phyloP scores from a whole-genome alignment of 2,329 filamentous ascomycete genomes.

The Alternaria ethzedia region DNA sequence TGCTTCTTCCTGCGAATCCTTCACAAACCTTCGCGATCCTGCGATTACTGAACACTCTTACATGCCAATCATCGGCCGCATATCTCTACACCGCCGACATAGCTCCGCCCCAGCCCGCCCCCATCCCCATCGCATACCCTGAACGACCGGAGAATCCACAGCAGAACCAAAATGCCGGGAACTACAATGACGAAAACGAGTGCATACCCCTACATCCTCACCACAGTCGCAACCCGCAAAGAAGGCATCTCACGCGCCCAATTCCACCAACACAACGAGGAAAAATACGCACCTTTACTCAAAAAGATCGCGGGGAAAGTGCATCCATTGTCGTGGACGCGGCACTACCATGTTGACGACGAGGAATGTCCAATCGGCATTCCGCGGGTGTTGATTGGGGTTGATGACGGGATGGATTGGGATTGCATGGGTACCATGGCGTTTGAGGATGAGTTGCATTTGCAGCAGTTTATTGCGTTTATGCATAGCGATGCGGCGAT shows the following conservation, averaged over 20 bases:
- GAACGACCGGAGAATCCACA: background rate
- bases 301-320: slow-evolving; percentile 18
- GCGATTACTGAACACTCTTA: background rate
- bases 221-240: slow-evolving; percentile 20
- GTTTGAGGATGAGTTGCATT: slow-evolving; percentile 26
- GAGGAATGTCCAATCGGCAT: slow-evolving; percentile 18
- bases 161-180: background rate
- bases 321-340: slow-evolving; percentile 26
- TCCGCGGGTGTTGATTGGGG: slow-evolving; percentile 14
- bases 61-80: background rate
- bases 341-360: slow-evolving; percentile 22
- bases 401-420: slow-evolving; percentile 22
- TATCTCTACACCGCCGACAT: background rate
- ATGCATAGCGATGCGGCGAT: slow-evolving; percentile 22
- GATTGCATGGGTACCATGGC: slow-evolving; percentile 27
- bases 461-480: slow-evolving; percentile 27
- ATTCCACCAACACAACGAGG: slow-evolving; percentile 24
- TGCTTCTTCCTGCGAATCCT: too few relatives aligned
- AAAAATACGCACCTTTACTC: slow-evolving; percentile 14
- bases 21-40: background rate
- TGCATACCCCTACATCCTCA: slow-evolving; percentile 21
- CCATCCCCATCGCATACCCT: background rate
- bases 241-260: slow-evolving; percentile 17
- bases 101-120: background rate
- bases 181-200: background rate